Conservation (phyloP, 208 protist genomes). For the Trypanosomatidae sp. region DNA sequence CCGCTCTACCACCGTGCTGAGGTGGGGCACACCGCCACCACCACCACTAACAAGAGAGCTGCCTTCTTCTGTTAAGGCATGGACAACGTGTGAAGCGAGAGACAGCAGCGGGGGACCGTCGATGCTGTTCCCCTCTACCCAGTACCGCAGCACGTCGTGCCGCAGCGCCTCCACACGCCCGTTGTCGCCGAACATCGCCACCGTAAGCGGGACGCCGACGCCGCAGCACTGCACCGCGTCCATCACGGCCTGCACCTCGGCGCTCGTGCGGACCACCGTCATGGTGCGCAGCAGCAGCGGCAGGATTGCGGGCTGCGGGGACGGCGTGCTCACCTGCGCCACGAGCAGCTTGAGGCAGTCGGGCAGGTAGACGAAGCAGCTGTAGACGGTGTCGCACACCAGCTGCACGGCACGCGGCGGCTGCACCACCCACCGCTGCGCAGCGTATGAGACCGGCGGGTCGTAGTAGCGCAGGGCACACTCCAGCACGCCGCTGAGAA, state of each 20-base stretch:
- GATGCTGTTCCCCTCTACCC: constrained; percentile 37
- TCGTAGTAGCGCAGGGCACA: constrained; percentile 29
- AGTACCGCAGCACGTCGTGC: constrained; percentile 60
- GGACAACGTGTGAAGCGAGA: constrained; percentile 21
- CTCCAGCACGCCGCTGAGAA: constrained; percentile 30
- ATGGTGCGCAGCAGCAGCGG: constrained; percentile 45
- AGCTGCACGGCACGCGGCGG: constrained; percentile 21
- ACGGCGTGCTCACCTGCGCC: constrained; percentile 10
- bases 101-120: constrained; percentile 38
- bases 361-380: too few relatives aligned
- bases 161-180: constrained; percentile 22
- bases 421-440: constrained; percentile 15
- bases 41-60: neutral
- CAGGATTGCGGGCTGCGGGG: too few relatives aligned
- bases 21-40: neutral
- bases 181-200: constrained; percentile 30
- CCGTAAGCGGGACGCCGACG: constrained; percentile 19
- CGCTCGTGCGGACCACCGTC: constrained; percentile 26
- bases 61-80: too few relatives aligned
- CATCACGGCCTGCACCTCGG: constrained; percentile 42
- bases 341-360: constrained; percentile 16
- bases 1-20: constrained; percentile 27
- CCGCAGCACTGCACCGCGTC: constrained; percentile 38
- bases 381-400: constrained; percentile 23
- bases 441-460: too few relatives aligned